Evolutionary conservation across 352 stramenopile genomes (phyloP).

Genomic region (Elongisporangium anandrum): DNA sequence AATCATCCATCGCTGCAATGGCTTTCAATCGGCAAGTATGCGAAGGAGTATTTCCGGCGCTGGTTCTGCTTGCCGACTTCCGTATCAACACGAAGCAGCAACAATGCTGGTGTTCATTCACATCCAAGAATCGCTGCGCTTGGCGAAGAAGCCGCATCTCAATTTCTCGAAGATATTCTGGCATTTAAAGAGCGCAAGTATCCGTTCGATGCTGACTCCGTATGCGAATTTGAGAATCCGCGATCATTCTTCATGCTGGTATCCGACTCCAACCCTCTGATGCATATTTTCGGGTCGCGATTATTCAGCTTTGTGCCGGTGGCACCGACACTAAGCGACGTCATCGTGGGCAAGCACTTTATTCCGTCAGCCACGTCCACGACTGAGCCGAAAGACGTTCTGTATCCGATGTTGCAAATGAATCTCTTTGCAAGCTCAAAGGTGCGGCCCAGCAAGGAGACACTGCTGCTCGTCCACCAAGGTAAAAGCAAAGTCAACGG

Average conservation of each 20-base stretch:
- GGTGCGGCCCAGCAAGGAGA: conserved; percentile 34
- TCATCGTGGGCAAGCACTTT: conserved; percentile 44
- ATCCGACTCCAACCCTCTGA: conserved; percentile 69
- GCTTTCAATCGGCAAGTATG: conserved; percentile 71
- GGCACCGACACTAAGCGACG: conserved; percentile 31
- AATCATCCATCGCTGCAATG: conserved; percentile 58
- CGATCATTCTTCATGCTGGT: conserved; percentile 73
- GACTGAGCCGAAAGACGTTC: conserved; percentile 19
- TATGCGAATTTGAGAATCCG: conserved; percentile 75
- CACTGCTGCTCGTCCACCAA: conserved; percentile 32
- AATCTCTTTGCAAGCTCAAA: conserved; percentile 35
- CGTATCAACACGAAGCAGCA: not conserved
- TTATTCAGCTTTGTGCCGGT: conserved; percentile 72
- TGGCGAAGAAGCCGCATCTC: conserved; percentile 47
- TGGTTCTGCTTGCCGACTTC: conserved; percentile 49
- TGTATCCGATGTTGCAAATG: conserved; percentile 47
- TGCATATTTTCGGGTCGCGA: conserved; percentile 67
- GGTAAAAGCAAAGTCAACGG: not conserved
- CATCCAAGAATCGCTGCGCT: conserved; percentile 11
- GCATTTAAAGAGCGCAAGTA: conserved; percentile 76
- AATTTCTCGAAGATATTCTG: conserved; percentile 72
- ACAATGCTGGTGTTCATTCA: not conserved
- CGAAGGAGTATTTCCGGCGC: conserved; percentile 66
- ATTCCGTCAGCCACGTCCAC: conserved; percentile 45
- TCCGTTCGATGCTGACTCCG: conserved; percentile 64